Evolutionary conservation across 176 grass and related monocot species (phyloP).

Genomic region (Zoysia japonica): DNA sequence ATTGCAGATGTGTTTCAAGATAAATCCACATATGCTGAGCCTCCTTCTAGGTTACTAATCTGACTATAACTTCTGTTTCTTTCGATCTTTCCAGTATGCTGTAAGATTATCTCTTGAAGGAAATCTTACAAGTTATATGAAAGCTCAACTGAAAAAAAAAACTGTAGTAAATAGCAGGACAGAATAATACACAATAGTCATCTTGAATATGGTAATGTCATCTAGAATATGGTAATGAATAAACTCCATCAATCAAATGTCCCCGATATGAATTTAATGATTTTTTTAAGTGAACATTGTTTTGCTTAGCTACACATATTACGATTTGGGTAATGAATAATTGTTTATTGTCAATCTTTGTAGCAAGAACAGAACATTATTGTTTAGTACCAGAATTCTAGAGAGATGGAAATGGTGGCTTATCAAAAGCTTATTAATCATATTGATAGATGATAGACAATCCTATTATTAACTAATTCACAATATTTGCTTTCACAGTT

Average conservation of each 20-base stretch:
- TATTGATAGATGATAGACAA: background rate
- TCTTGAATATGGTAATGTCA: constrained; percentile 1
- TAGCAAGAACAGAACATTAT: background rate
- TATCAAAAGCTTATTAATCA: background rate
- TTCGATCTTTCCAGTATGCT: constrained; percentile 1
- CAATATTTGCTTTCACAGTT: background rate
- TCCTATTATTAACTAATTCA: background rate
- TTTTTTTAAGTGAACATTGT: background rate
- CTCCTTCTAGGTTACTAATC: constrained; percentile 77
- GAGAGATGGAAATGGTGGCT: background rate
- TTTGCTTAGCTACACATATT: background rate
- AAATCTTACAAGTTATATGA: background rate
- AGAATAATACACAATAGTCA: background rate
- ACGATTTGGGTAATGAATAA: background rate
- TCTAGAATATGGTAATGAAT: background rate
- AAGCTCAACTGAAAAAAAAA: constrained; percentile 11
- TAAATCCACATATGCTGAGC: constrained; percentile 89
- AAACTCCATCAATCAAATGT: background rate
- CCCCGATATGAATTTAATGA: background rate
- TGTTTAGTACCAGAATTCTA: background rate
- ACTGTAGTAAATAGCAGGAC: background rate
- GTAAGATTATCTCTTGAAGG: constrained; percentile 3
- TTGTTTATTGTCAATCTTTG: background rate
- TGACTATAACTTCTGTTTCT: background rate
- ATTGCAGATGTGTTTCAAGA: constrained; percentile 83